Evolutionary conservation across 2,329 filamentous ascomycete species (phyloP).

Genomic region (Alternaria brassicae): DNA sequence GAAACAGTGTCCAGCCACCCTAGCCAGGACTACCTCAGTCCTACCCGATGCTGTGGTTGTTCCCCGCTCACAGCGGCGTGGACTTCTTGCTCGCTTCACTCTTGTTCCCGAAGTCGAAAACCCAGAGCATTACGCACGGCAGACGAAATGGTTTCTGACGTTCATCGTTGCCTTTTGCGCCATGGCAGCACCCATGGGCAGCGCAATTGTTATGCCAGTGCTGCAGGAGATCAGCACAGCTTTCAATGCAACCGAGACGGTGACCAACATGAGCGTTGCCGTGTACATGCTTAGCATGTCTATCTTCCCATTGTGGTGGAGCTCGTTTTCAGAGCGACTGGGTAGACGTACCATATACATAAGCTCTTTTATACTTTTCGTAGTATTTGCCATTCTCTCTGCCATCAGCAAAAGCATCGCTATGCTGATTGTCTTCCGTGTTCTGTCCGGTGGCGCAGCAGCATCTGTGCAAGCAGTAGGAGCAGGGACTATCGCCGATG

Average conservation of each 20-base stretch:
- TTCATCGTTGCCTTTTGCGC: constrained; percentile 77
- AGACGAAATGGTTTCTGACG: constrained; percentile 86
- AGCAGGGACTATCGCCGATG: constrained; percentile 49
- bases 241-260: constrained; percentile 41
- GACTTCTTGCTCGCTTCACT: constrained; percentile 73
- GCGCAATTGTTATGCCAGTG: constrained; percentile 75
- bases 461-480: constrained; percentile 50
- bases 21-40: constrained; percentile 43
- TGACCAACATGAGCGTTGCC: constrained; percentile 51
- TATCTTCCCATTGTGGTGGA: constrained; percentile 54
- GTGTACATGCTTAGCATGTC: constrained; percentile 53
- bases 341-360: constrained; percentile 49
- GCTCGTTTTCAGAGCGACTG: constrained; percentile 47
- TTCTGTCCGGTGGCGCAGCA: constrained; percentile 47
- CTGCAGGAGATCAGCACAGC: constrained; percentile 45
- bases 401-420: constrained; percentile 47
- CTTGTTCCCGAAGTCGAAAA: constrained; percentile 80
- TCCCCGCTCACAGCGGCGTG: constrained; percentile 66
- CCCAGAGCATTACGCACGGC: constrained; percentile 74
- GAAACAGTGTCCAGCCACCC: constrained; percentile 22
- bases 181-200: constrained; percentile 81
- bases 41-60: constrained; percentile 56
- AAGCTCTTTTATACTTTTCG: constrained; percentile 44
- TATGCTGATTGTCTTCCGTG: constrained; percentile 49
- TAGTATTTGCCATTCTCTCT: constrained; percentile 42